phyloP scores from a whole-genome alignment of 176 grass and related monocot genomes.

The Neostapfia colusana region DNA sequence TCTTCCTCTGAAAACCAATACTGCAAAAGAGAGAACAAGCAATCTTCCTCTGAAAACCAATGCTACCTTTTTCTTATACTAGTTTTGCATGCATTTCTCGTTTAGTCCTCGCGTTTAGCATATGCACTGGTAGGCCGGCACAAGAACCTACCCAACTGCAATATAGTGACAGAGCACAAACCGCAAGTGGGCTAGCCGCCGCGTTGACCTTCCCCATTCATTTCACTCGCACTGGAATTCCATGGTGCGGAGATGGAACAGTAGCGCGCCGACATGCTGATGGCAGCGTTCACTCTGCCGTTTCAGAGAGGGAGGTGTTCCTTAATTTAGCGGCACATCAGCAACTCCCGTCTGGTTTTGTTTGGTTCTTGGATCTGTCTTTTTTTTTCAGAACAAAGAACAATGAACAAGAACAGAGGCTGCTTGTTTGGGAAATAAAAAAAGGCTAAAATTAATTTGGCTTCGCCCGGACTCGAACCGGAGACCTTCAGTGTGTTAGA shows the following conservation, averaged over 20 bases:
- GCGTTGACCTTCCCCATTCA: background rate
- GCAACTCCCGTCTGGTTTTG: background rate
- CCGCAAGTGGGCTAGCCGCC: background rate
- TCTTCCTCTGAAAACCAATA: background rate
- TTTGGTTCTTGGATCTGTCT: background rate
- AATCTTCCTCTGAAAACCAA: background rate
- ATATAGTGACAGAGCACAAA: background rate
- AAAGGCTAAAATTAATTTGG: background rate
- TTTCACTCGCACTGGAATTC: background rate
- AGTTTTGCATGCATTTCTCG: background rate
- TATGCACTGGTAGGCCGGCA: background rate
- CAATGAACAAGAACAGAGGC: background rate
- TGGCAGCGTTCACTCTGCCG: background rate
- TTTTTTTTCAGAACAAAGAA: too few relatives aligned
- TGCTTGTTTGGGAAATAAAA: background rate
- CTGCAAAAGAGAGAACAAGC: background rate
- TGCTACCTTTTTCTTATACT: too few relatives aligned
- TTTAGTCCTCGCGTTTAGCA: too few relatives aligned
- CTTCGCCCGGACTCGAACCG: slow-evolving; percentile 66
- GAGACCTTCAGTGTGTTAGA: slow-evolving; percentile 85
- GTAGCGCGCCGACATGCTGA: background rate
- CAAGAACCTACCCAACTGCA: background rate
- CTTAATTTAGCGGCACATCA: background rate
- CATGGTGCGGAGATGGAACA: background rate
- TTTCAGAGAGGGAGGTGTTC: background rate